Evolutionary conservation across 306 rosid species (phyloP).

Genomic region (Quillaja saponaria): DNA sequence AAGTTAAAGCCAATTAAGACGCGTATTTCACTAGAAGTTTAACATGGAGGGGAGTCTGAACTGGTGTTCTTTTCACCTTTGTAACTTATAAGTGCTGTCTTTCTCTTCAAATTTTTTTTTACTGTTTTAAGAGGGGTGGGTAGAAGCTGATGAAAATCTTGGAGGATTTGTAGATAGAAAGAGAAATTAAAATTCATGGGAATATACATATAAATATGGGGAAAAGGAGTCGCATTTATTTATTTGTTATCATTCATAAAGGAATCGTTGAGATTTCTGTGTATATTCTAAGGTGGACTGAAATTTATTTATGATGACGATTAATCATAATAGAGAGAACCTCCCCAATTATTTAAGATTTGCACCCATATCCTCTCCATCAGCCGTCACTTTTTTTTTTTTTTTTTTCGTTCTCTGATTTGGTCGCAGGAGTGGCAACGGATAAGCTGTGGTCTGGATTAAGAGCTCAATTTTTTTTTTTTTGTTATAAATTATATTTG

Average conservation of each 20-base stretch:
- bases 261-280: slow-evolving; percentile 46
- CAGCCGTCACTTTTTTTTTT: background rate
- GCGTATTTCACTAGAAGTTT: slow-evolving; percentile 50
- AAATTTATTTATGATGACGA: slow-evolving; percentile 44
- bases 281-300: slow-evolving; percentile 38
- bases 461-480: background rate
- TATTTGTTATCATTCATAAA: slow-evolving; percentile 63
- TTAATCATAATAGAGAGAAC: slow-evolving; percentile 42
- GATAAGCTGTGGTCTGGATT: slow-evolving; percentile 7
- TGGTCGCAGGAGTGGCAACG: background rate
- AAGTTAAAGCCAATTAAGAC: slow-evolving; percentile 90
- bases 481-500: no score
- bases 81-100: slow-evolving; percentile 32
- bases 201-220: slow-evolving; percentile 34
- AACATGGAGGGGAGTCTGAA: slow-evolving; percentile 16
- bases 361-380: background rate
- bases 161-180: slow-evolving; percentile 52
- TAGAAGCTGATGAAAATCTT: slow-evolving; percentile 31
- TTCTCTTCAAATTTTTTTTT: slow-evolving; percentile 29
- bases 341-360: slow-evolving; percentile 11
- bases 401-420: background rate
- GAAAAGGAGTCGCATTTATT: slow-evolving; percentile 46
- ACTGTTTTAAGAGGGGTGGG: slow-evolving; percentile 28
- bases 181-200: slow-evolving; percentile 16
- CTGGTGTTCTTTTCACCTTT: slow-evolving; percentile 22